Evolutionary conservation across 352 stramenopile species (phyloP).

Genomic region (Phytophthora constricta): DNA sequence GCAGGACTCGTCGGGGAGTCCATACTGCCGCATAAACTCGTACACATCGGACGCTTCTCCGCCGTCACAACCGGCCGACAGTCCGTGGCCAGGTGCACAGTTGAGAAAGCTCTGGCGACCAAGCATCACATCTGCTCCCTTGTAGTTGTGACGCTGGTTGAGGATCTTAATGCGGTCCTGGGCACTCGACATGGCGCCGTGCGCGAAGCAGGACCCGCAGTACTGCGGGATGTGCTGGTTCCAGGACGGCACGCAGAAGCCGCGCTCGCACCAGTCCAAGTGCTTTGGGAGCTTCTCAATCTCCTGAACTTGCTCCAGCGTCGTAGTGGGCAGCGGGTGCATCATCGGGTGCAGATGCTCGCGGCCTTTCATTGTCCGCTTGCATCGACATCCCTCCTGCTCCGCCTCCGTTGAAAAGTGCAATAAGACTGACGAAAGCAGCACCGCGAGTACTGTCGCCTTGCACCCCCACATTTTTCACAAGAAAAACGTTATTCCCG

Average conservation of each 20-base stretch:
- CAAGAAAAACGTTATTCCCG: too few relatives aligned
- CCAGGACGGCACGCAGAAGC: conserved; percentile 83
- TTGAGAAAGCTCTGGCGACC: conserved; percentile 85
- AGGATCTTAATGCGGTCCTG: conserved; percentile 88
- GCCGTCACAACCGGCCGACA: conserved; percentile 71
- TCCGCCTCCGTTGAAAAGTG: background rate
- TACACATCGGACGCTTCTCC: conserved; percentile 80
- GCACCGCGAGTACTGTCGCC: conserved; percentile 15
- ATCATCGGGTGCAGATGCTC: conserved; percentile 70
- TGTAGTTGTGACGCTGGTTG: conserved; percentile 66
- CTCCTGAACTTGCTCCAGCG: conserved; percentile 44
- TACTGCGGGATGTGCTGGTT: conserved; percentile 89
- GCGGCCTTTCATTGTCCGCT: conserved; percentile 77
- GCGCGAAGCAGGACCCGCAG: conserved; percentile 87
- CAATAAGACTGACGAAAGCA: conserved; percentile 25
- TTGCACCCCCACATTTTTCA: conserved; percentile 21
- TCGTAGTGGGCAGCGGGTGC: conserved; percentile 45
- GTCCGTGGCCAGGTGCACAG: conserved; percentile 72
- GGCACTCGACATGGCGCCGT: conserved; percentile 75
- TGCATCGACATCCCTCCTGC: conserved; percentile 52
- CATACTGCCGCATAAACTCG: conserved; percentile 81
- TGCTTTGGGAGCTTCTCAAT: conserved; percentile 55
- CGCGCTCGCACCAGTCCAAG: conserved; percentile 92
- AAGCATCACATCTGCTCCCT: conserved; percentile 77
- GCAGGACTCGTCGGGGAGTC: conserved; percentile 81